Evolutionary conservation across 768 basidiomycete genomes (phyloP).

Genomic region (Suillus ampliporus): DNA sequence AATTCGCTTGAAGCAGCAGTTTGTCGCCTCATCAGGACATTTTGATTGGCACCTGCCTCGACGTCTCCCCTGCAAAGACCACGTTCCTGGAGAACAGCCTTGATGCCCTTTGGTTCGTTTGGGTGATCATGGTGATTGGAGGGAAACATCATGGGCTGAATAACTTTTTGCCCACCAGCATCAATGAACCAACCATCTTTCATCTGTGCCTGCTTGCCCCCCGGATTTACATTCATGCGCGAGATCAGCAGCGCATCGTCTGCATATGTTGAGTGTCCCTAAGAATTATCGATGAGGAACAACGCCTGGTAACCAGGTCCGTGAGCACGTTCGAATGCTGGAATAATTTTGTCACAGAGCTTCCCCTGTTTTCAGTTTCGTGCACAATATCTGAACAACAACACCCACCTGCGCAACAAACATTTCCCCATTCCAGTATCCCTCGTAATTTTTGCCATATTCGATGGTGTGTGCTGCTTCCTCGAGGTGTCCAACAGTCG

Average conservation of each 20-base stretch:
- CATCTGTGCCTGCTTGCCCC: constrained; percentile 28
- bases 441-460: constrained; percentile 52
- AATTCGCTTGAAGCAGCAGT: constrained; percentile 38
- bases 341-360: constrained; percentile 14
- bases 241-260: constrained; percentile 23
- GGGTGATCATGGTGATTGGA: constrained; percentile 36
- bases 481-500: constrained; percentile 36
- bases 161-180: constrained; percentile 26
- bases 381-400: constrained; percentile 29
- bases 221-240: constrained; percentile 31
- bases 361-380: constrained; percentile 7
- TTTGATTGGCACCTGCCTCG: constrained; percentile 8
- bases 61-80: constrained; percentile 26
- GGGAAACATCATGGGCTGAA: constrained; percentile 40
- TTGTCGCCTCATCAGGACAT: constrained; percentile 1
- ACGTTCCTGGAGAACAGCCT: constrained; percentile 34
- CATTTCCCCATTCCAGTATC: constrained; percentile 42
- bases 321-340: constrained; percentile 20
- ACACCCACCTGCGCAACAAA: constrained; percentile 21
- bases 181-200: constrained; percentile 41
- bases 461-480: constrained; percentile 42
- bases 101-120: constrained; percentile 39
- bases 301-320: constrained; percentile 26
- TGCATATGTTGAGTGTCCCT: constrained; percentile 32
- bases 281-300: constrained; percentile 30